Evolutionary conservation across 805 yeast species (phyloP).

Genomic region (Saccharomycopsis sp.): DNA sequence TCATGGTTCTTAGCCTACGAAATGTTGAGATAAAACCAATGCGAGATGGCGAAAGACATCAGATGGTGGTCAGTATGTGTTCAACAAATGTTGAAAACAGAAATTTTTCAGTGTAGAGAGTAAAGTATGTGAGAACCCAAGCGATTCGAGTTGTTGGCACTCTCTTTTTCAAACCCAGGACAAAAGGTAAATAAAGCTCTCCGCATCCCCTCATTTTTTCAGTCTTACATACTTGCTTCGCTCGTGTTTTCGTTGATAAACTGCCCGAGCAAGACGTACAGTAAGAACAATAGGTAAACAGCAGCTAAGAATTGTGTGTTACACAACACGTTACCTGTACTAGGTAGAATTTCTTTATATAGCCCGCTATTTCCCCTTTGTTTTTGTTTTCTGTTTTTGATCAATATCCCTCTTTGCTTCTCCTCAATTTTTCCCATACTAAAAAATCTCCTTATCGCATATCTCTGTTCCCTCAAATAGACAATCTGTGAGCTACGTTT

Average conservation of each 20-base stretch:
- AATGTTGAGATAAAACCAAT: too few species aligned
- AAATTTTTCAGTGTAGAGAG: not conserved
- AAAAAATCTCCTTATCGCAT: too few species aligned
- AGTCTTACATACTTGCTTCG: not conserved
- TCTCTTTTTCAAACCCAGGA: not conserved
- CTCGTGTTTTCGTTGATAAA: not conserved
- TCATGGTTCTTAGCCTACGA: too few species aligned
- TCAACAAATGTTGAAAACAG: not conserved
- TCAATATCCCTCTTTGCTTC: not conserved
- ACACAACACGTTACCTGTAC: too few species aligned
- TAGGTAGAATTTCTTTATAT: not conserved
- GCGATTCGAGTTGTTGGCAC: not conserved
- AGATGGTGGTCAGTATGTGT: not conserved
- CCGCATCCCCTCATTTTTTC: not conserved
- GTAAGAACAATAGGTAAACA: too few species aligned
- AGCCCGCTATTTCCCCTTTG: not conserved
- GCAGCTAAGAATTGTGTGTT: too few species aligned
- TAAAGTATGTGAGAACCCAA: not conserved
- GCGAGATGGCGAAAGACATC: not conserved
- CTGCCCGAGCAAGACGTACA: too few species aligned
- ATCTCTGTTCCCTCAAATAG: not conserved
- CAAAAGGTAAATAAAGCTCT: not conserved
- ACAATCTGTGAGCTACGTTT: not conserved
- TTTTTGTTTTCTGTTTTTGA: not conserved
- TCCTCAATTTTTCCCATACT: not conserved